A percentile compares a stretch with the other conserved stretches of the same genome.
These are phyloP conservation scores for Papiliotrema terrestris DNA, from an alignment of 1,284 basidiomycete species.

Conservation along the genomic window DNA sequence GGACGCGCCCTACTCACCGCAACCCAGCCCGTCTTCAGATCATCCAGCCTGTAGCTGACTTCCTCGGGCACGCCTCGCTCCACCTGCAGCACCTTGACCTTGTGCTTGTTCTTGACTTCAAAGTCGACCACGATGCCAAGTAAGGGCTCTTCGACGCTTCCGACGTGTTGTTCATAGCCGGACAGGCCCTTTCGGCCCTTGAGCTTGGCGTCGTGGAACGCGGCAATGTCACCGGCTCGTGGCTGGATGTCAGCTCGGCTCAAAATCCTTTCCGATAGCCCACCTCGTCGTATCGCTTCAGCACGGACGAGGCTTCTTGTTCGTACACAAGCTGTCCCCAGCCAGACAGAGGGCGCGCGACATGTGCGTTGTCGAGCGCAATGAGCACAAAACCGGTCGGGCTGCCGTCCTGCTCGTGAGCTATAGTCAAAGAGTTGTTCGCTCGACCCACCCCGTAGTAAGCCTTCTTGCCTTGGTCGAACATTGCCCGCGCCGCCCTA, in stretches of 20 bases:
- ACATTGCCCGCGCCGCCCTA: constrained; percentile 63
- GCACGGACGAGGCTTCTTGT: constrained; percentile 64
- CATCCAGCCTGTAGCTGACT: constrained; percentile 79
- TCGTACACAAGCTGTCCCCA: constrained; percentile 73
- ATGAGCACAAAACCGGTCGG: constrained; percentile 70
- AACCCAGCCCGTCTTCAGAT: constrained; percentile 76
- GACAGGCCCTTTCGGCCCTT: constrained; percentile 80
- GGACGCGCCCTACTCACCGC: constrained; percentile 57
- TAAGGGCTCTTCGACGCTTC: constrained; percentile 59
- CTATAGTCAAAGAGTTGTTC: background rate
- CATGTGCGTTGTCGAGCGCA: constrained; percentile 52
- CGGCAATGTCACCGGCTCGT: constrained; percentile 77
- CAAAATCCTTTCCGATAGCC: constrained; percentile 2
- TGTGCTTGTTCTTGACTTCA: constrained; percentile 73
- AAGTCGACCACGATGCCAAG: constrained; percentile 75
- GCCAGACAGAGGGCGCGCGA: constrained; percentile 42
- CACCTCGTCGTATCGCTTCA: constrained; percentile 71
- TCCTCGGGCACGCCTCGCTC: constrained; percentile 60
- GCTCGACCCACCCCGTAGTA: constrained; percentile 59
- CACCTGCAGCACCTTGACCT: constrained; percentile 73
- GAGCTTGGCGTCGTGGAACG: constrained; percentile 70
- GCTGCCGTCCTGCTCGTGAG: constrained; percentile 60
- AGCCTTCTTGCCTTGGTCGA: constrained; percentile 68
- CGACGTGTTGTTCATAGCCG: constrained; percentile 63
- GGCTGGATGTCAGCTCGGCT: constrained; percentile 19